Conservation (phyloP, 1,284 basidiomycete genomes). For the Moesziomyces aphidis region DNA sequence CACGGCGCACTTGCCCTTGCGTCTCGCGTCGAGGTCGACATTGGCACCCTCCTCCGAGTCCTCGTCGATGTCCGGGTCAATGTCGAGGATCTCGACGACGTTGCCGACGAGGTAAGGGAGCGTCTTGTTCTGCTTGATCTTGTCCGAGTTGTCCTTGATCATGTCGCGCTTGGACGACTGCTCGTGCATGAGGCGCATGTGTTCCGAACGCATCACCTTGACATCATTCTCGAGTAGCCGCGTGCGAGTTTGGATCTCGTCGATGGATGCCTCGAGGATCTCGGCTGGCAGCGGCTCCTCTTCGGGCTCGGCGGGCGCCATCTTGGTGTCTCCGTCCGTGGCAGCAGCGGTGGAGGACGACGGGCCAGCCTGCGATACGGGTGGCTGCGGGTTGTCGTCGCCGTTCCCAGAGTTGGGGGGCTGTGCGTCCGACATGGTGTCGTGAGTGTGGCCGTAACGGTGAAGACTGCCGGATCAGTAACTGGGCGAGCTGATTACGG, state of each 20-base stretch:
- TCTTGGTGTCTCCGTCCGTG: slow-evolving; percentile 45
- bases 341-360: slow-evolving; percentile 18
- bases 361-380: slow-evolving; percentile 25
- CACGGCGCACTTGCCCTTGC: slow-evolving; percentile 96
- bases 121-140: slow-evolving; percentile 99
- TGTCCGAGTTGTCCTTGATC: slow-evolving; percentile 97
- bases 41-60: slow-evolving; percentile 86
- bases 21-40: slow-evolving; percentile 90
- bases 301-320: slow-evolving; percentile 43
- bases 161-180: slow-evolving; percentile 96
- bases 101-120: slow-evolving; percentile 98
- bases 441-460: neutral
- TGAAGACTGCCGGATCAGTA: neutral
- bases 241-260: slow-evolving; percentile 65
- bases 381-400: slow-evolving; percentile 17
- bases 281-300: slow-evolving; percentile 56
- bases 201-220: slow-evolving; percentile 74
- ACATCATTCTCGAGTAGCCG: slow-evolving; percentile 67
- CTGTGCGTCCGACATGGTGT: slow-evolving; percentile 43
- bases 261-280: slow-evolving; percentile 59
- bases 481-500: neutral
- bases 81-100: slow-evolving; percentile 84
- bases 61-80: slow-evolving; percentile 86
- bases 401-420: slow-evolving; percentile 23
- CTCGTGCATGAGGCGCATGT: slow-evolving; percentile 89